Evolutionary conservation across 352 stramenopile genomes (phyloP), one percentile per base, ranked within the genome.

Genomic region (Phytophthora constricta): DNA sequence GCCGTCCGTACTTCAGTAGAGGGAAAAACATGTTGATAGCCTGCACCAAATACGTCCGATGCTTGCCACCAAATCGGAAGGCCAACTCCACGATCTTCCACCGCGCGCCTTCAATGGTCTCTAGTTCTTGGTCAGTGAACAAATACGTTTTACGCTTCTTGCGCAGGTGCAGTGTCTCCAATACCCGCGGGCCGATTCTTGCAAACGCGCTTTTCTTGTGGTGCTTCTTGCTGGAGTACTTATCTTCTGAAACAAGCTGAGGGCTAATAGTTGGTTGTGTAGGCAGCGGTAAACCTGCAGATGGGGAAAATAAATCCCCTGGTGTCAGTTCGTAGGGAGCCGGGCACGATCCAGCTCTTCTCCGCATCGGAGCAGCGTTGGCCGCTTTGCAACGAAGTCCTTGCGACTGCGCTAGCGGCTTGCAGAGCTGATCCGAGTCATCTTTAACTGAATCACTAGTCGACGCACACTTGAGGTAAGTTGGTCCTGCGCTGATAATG

Each of bases 31-130:
- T 94, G 55, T 96, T 96, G 50, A 96, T 76, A 9, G 87, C 86
- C 49, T 96, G 84, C n/a, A 94, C 87, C 52, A 96, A 62, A 54
- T 96, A 94, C 54, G 86, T 89, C 1, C 87, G 83, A 48, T 96
- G 86, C 58, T 93, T 90, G 53, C 87, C 87, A 22, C 87, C 87
- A 55, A 93, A 96, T 37, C 87, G 87, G 58, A 92, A 94, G 8
- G 87, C 87, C 16, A 96, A 72, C 63, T 96, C 86, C 25, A 94
- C 84, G 33, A 94, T 94, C 62, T 94, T 96, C 87, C 87, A 96
- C 25, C 87, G 74, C 25, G 86, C 86, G 31, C 85, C 86, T 77
- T 94, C 83, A 33, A 93, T 84, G 22, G 70, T 84, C 63, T 91
- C 85, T 17, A 95, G 74, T 57, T 95, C 84, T 60, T 89, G 82